Base-by-base conservation (phyloP, 441 rosid species). In the Monsonia emarginata region DNA sequence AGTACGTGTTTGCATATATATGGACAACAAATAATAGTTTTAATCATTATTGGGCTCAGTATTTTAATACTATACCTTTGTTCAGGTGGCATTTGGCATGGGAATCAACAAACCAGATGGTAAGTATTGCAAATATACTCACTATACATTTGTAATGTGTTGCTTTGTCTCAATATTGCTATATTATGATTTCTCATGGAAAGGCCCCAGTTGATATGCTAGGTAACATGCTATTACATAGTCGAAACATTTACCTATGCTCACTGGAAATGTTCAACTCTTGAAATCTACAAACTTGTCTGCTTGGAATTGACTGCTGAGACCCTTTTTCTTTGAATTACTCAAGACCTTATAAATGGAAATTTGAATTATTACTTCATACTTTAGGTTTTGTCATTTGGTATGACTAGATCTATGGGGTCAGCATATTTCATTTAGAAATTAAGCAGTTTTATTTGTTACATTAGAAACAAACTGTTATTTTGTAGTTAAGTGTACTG, bases 101-200 rank as follows among this genome's bases (percentile, higher is more conserved):
- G 98, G 98, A 78, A 91, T 94, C 81, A 94, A 94, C 87, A 94
- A 94, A 75, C 98, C 98, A 63, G 98, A 94, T 85, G 98, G 98
- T 89, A 68, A 79, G 91, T 82, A 69, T 48, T 65, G 71, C 72
- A 57, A 76, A 61, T 11, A 72, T 66, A 19, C 26, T 36, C 10
- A 1, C 28, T 32, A 50, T 19, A 50, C 25, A 50, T 50, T 50
- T 50, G 27, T 50, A 22, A 18, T 50, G 19, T 50, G 21, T 50
- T 50, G 58, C 58, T 50, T 50, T 50, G 58, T 27, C 57, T 50
- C 26, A 21, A 5, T 19, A 5, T 40, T 40, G n/a, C 46, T 10
- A 50, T 10, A 21, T 13, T 21, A 21, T 1, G 58, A 19, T 50
- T 19, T 50, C 58, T 50, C 21, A 21, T 50, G 58, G 42, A 36